A percentile compares a stretch with the other conserved stretches of the same genome.
phyloP scores from a whole-genome alignment of 164 flowering plant species.

The Vitis riparia region DNA sequence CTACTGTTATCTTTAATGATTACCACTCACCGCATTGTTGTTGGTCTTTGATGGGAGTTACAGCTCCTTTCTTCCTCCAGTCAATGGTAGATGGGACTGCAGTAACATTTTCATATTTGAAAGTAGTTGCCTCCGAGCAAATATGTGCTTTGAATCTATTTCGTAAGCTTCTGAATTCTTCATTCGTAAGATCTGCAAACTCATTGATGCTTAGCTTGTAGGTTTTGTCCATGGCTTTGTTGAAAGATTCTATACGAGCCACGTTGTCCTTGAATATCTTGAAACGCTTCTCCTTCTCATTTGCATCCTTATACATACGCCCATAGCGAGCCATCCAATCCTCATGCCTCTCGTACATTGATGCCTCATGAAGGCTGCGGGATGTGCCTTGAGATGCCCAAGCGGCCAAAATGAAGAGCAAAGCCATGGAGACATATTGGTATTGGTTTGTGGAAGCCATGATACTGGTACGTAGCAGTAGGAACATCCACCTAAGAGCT shows the following conservation, averaged over 20 bases:
- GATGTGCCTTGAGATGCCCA: constrained; percentile 1
- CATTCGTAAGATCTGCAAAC: constrained; percentile 18
- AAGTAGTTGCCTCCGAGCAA: not conserved
- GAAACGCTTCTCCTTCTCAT: constrained; percentile 16
- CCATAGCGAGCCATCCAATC: constrained; percentile 17
- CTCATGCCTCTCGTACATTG: constrained; percentile 7
- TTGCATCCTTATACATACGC: constrained; percentile 4
- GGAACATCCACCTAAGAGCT: not conserved
- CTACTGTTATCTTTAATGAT: no score
- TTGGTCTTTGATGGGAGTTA: not conserved
- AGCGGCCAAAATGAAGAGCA: constrained; percentile 11
- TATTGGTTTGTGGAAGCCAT: not conserved
- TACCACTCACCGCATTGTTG: not conserved
- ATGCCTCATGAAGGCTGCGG: constrained; percentile 5
- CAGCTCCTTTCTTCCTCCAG: not conserved
- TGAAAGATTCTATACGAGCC: constrained; percentile 6
- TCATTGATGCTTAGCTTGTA: constrained; percentile 14
- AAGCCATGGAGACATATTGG: not conserved
- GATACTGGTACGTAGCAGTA: no score
- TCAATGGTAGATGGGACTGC: not conserved
- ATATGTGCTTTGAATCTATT: constrained; percentile 13
- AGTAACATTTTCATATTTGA: not conserved
- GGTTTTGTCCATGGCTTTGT: constrained; percentile 3
- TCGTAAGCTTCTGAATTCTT: constrained; percentile 14
- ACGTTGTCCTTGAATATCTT: not conserved